Percentiles rank a stretch among this genome's conserved stretches.
Conservation (phyloP, 2,329 filamentous ascomycete genomes). For the Lachnellula cervina region DNA sequence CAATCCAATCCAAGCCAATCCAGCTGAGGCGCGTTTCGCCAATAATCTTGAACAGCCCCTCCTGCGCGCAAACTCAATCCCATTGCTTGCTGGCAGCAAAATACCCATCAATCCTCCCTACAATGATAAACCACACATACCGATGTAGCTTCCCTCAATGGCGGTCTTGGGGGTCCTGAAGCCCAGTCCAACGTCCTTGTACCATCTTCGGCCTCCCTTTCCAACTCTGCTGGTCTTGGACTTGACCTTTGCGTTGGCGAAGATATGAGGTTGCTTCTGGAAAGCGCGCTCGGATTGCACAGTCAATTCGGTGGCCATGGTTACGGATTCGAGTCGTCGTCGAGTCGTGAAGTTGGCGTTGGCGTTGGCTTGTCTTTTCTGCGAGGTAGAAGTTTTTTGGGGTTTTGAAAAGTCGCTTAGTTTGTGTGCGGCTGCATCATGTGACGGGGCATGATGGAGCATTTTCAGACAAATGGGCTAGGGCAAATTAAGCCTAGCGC, state of each 20-base stretch:
- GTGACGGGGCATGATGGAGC: neutral
- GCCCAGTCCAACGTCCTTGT: slow-evolving; percentile 99
- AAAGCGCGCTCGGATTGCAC: slow-evolving; percentile 99
- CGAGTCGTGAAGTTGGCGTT: slow-evolving; percentile 21
- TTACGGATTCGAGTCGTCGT: slow-evolving; percentile 31
- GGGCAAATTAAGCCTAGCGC: too few relatives aligned
- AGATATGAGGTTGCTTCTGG: slow-evolving; percentile 99
- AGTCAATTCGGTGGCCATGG: slow-evolving; percentile 96
- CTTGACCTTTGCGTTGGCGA: slow-evolving; percentile 95
- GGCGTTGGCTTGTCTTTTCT: neutral
- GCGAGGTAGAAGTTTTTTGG: slow-evolving; percentile 9
- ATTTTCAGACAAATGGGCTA: too few relatives aligned
- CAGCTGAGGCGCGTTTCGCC: neutral
- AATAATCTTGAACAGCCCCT: neutral
- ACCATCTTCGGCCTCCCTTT: slow-evolving; percentile 91
- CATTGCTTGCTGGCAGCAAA: neutral
- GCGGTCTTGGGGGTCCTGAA: slow-evolving; percentile 98
- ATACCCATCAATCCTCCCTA: too few relatives aligned
- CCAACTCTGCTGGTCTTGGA: slow-evolving; percentile 77
- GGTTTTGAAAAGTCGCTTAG: slow-evolving; percentile 17
- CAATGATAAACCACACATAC: slow-evolving; percentile 55
- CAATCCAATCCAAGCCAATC: neutral
- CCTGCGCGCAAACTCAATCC: neutral
- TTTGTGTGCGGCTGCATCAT: slow-evolving; percentile 4
- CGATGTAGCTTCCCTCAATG: slow-evolving; percentile 99